These are phyloP conservation scores for Elaeis oleifera DNA, from an alignment of 202 grass and related monocot genomes.

Conservation along the genomic window DNA sequence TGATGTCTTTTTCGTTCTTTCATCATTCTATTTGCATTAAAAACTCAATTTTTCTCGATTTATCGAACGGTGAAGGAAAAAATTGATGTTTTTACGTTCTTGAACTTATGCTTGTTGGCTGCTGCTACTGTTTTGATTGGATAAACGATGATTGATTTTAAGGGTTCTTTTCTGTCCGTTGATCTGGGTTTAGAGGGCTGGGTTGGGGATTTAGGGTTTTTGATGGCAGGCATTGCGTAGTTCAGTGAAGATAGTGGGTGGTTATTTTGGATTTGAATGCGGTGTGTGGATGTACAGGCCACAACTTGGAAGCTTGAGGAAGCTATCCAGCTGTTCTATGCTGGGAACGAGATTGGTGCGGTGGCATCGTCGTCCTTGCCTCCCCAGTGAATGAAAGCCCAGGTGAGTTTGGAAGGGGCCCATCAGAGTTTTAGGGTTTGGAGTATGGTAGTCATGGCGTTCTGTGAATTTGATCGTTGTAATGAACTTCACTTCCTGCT, in stretches of 20 bases:
- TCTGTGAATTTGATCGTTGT: background rate
- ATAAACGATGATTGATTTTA: too few relatives aligned
- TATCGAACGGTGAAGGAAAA: too few relatives aligned
- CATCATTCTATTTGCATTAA: too few relatives aligned
- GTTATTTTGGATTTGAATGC: background rate
- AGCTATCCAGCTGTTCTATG: constrained; percentile 85
- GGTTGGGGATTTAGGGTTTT: background rate
- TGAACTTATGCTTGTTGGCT: too few relatives aligned
- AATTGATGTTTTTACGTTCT: too few relatives aligned
- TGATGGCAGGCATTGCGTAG: background rate
- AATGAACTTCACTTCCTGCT: background rate
- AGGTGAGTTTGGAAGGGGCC: constrained; percentile 15
- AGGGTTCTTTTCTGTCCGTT: too few relatives aligned
- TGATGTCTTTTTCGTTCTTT: too few relatives aligned
- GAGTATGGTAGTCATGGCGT: constrained; percentile 17
- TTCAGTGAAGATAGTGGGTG: too few relatives aligned
- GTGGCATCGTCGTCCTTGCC: constrained; percentile 22
- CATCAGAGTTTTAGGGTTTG: background rate
- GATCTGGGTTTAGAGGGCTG: background rate
- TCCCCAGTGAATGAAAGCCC: background rate
- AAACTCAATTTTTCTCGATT: too few relatives aligned
- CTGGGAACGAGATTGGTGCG: constrained; percentile 52
- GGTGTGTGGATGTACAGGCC: constrained; percentile 34
- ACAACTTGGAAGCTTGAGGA: constrained; percentile 90
- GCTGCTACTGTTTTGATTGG: too few relatives aligned